Conservation (phyloP, 2,329 filamentous ascomycete species). For the Beauveria rudraprayagi region DNA sequence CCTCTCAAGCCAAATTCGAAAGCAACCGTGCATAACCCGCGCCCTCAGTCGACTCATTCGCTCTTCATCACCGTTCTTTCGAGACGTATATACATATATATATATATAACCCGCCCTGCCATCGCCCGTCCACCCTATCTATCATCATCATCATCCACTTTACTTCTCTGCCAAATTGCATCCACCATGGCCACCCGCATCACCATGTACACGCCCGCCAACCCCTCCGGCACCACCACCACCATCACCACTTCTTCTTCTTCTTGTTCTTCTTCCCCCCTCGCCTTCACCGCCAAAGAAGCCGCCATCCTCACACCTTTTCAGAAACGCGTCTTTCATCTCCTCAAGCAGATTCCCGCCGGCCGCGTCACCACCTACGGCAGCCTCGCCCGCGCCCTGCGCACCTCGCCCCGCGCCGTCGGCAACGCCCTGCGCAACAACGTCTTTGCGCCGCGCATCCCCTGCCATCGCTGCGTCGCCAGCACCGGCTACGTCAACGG, state of each 20-base stretch:
- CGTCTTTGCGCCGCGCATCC: conserved; percentile 8
- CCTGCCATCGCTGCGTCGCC: conserved; percentile 12
- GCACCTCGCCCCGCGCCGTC: conserved; percentile 12
- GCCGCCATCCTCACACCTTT: conserved; percentile 7
- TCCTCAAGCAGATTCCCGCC: conserved; percentile 6
- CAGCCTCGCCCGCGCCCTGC: conserved; percentile 6
- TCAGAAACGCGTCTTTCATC: conserved; percentile 6
- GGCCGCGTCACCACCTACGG: conserved; percentile 12
- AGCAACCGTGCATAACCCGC: not conserved
- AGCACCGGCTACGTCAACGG: conserved; percentile 11
- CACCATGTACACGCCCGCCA: conserved; percentile 9
- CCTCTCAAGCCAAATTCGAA: not conserved
- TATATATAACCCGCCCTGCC: not conserved
- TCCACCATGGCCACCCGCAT: conserved; percentile 2
- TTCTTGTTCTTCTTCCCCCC: not conserved
- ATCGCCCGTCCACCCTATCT: no score
- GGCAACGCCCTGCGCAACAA: conserved; percentile 13
- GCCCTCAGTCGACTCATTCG: not conserved
- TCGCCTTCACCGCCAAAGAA: not conserved
- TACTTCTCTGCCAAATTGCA: not conserved
- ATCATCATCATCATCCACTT: not conserved
- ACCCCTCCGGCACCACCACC: conserved; percentile 1
- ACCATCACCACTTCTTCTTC: not conserved
- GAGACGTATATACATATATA: not conserved
- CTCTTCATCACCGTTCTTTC: not conserved